These are phyloP conservation scores for Xylaria acuta DNA, from an alignment of 495 filamentous ascomycete species.

Conservation along the genomic window DNA sequence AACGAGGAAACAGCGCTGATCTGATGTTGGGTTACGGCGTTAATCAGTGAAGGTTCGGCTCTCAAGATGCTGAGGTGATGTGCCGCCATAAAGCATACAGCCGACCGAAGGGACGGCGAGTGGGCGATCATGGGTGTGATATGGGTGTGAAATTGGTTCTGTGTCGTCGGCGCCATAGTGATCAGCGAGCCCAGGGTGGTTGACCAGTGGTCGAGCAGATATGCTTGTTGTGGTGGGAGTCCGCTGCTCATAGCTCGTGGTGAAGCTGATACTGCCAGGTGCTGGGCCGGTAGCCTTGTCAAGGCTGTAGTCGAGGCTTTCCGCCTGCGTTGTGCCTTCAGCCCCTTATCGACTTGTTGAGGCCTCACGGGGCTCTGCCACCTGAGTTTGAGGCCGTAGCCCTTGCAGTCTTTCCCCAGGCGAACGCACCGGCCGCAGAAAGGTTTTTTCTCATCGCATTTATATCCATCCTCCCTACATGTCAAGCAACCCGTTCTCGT, in stretches of 20 bases:
- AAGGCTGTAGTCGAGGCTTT: neutral
- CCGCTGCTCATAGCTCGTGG: conserved; percentile 22
- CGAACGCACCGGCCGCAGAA: conserved; percentile 39
- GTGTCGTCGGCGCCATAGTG: conserved; percentile 33
- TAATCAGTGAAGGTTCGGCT: conserved; percentile 32
- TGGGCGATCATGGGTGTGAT: conserved; percentile 38
- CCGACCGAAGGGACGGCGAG: conserved; percentile 36
- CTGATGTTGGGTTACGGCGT: conserved; percentile 34
- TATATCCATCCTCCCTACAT: conserved; percentile 42
- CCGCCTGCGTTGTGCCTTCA: conserved; percentile 19
- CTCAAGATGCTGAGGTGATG: conserved; percentile 36
- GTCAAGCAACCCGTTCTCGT: conserved; percentile 42
- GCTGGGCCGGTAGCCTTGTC: neutral
- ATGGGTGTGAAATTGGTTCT: conserved; percentile 37
- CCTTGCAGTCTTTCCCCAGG: conserved; percentile 36
- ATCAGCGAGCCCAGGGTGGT: conserved; percentile 37
- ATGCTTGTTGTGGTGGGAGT: conserved; percentile 17
- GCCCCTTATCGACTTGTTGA: neutral
- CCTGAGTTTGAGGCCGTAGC: conserved; percentile 38
- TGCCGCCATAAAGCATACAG: conserved; percentile 39
- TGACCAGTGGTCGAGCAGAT: conserved; percentile 41
- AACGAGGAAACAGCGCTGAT: conserved; percentile 33
- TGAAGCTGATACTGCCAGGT: neutral
- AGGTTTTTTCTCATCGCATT: conserved; percentile 41
- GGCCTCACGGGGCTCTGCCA: conserved; percentile 32